A percentile compares a stretch with the other conserved stretches of the same genome.
Conservation (phyloP, 2,329 filamentous ascomycete species). For the Ceratocystis papillata region DNA sequence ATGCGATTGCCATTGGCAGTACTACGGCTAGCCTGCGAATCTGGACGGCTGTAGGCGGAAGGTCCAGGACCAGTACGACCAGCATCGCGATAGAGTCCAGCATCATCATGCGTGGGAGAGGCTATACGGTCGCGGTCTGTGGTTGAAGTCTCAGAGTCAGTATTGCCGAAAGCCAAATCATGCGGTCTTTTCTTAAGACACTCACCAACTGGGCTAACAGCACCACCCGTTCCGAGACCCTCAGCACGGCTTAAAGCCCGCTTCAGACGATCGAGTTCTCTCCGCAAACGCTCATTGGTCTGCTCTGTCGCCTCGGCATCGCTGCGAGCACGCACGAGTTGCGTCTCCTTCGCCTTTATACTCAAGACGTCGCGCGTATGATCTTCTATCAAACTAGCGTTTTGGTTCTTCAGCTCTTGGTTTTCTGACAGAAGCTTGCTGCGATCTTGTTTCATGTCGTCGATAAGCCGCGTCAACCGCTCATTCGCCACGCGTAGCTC, state of each 20-base stretch:
- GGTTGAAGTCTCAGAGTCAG: constrained; percentile 24
- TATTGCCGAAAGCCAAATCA: constrained; percentile 26
- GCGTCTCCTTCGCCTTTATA: constrained; percentile 97
- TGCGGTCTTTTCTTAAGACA: constrained; percentile 25
- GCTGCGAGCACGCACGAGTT: constrained; percentile 80
- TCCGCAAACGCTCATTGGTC: constrained; percentile 68
- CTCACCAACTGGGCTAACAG: constrained; percentile 26
- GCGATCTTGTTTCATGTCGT: constrained; percentile 73
- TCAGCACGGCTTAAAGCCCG: constrained; percentile 61
- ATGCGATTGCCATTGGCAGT: constrained; percentile 41
- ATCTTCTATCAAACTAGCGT: constrained; percentile 91
- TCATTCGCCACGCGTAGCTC: constrained; percentile 80
- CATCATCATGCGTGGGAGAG: constrained; percentile 36
- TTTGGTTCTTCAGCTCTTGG: constrained; percentile 90
- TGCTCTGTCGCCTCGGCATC: constrained; percentile 84
- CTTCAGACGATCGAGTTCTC: constrained; percentile 89
- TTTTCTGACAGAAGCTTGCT: constrained; percentile 75
- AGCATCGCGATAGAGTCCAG: constrained; percentile 47
- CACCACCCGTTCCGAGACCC: constrained; percentile 35
- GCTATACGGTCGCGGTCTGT: constrained; percentile 31
- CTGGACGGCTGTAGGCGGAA: constrained; percentile 17
- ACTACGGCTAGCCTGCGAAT: constrained; percentile 21
- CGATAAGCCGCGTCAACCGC: constrained; percentile 58
- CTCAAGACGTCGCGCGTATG: constrained; percentile 90
- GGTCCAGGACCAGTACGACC: constrained; percentile 31